Conservation (phyloP, 2,329 filamentous ascomycete species). For the Thelonectria discophora region DNA sequence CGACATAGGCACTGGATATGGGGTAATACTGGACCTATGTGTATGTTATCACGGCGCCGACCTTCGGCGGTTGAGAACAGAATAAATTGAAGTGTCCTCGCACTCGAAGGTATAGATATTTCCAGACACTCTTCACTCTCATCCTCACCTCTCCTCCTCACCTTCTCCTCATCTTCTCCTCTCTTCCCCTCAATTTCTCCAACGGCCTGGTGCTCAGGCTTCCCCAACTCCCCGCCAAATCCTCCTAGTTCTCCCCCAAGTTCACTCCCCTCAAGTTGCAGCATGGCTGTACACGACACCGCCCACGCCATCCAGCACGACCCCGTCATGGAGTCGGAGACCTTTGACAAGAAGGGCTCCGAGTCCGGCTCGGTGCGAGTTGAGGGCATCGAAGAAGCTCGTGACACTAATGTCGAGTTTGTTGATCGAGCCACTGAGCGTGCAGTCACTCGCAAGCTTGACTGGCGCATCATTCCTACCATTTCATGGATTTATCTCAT, state of each 20-base stretch:
- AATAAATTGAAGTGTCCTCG: neutral
- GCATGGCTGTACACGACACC: constrained; percentile 13
- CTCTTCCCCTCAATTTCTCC: neutral
- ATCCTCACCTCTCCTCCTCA: neutral
- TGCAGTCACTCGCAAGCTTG: constrained; percentile 42
- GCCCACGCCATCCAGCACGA: constrained; percentile 18
- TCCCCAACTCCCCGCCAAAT: too few relatives aligned
- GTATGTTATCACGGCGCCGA: neutral
- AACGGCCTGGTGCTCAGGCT: neutral
- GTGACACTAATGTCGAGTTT: constrained; percentile 23
- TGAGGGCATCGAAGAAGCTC: constrained; percentile 30
- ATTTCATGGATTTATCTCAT: constrained; percentile 48
- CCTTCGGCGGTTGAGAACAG: neutral
- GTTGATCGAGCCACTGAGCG: constrained; percentile 37
- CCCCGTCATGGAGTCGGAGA: neutral
- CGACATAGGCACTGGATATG: neutral
- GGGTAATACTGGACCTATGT: neutral
- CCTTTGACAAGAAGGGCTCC: constrained; percentile 25
- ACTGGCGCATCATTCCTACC: constrained; percentile 46
- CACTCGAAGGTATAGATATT: neutral
- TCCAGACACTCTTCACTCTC: neutral
- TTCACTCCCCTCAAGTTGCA: neutral
- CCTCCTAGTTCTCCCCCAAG: neutral
- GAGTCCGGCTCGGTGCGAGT: constrained; percentile 32
- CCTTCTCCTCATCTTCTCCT: neutral